Percentiles rank a stretch among this genome's conserved stretches.
phyloP scores from a whole-genome alignment of 306 rosid species.

The Argentina anserina region DNA sequence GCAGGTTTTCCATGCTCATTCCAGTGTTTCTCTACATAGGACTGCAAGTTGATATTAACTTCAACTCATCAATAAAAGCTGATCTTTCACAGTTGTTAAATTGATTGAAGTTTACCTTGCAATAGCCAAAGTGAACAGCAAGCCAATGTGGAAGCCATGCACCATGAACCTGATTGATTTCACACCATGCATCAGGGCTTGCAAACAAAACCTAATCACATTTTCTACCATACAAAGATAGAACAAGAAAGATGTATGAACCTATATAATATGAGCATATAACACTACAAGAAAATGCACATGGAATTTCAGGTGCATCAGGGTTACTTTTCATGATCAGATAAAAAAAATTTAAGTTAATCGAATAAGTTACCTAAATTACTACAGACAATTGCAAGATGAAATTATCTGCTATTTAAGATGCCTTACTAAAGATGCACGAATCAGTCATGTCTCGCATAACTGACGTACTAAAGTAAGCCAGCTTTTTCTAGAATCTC shows the following conservation, averaged over 20 bases:
- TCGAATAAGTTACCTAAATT: neutral
- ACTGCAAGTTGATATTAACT: slow-evolving; percentile 38
- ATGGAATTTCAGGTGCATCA: too few relatives aligned
- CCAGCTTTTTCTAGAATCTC: neutral
- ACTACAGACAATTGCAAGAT: neutral
- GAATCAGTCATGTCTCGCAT: neutral
- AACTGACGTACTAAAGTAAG: neutral
- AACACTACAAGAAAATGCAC: neutral
- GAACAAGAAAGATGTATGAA: neutral
- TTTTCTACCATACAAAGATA: neutral
- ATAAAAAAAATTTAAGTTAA: neutral
- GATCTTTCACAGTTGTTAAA: slow-evolving; percentile 10
- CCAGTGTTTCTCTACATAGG: slow-evolving; percentile 53
- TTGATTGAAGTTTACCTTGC: slow-evolving; percentile 50
- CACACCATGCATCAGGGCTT: slow-evolving; percentile 27
- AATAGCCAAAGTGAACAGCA: slow-evolving; percentile 47
- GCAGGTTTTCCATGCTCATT: slow-evolving; percentile 75
- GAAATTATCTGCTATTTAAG: neutral
- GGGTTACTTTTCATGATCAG: neutral
- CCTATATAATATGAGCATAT: neutral
- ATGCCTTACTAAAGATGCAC: neutral
- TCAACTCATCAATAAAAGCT: slow-evolving; percentile 22
- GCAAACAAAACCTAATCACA: neutral
- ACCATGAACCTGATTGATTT: slow-evolving; percentile 59
- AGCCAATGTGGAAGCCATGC: slow-evolving; percentile 98